Percentiles rank a stretch among this genome's conserved stretches.
Conservation (phyloP, 352 stramenopile genomes). For the Phytopythium helicoides region DNA sequence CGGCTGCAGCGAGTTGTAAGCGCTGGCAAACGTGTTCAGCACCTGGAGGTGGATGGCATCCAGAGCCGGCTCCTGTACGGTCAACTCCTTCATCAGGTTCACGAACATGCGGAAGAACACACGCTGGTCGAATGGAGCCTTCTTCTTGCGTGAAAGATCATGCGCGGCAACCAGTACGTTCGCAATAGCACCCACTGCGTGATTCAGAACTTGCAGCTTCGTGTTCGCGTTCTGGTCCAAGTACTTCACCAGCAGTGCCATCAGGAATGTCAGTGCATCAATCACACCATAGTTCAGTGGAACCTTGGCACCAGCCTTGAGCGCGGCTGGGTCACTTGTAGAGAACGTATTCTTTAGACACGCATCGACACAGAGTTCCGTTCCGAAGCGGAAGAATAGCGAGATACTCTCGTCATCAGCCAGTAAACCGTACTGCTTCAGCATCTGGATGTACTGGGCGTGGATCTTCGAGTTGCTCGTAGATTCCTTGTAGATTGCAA, state of each 20-base stretch:
- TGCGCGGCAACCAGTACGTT: conserved; percentile 91
- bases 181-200: conserved; percentile 94
- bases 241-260: conserved; percentile 96
- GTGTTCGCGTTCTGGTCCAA: conserved; percentile 82
- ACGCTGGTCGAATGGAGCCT: conserved; percentile 94
- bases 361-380: conserved; percentile 96
- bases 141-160: conserved; percentile 81
- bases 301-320: conserved; percentile 46
- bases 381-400: conserved; percentile 96
- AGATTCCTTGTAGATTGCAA: conserved; percentile 95
- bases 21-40: conserved; percentile 96
- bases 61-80: conserved; percentile 91
- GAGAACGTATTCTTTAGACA: conserved; percentile 89
- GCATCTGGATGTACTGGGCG: conserved; percentile 96
- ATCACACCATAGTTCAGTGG: conserved; percentile 92
- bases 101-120: conserved; percentile 99
- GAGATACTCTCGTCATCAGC: conserved; percentile 97
- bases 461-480: conserved; percentile 93
- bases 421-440: conserved; percentile 96
- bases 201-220: conserved; percentile 92
- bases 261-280: conserved; percentile 96
- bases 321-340: conserved; percentile 26
- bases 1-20: conserved; percentile 97
- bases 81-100: conserved; percentile 97
- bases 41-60: conserved; percentile 95